Evolutionary conservation across 116 monocot genomes (phyloP), one percentile per base, ranked within the genome.

Genomic region (Iris pallida): DNA sequence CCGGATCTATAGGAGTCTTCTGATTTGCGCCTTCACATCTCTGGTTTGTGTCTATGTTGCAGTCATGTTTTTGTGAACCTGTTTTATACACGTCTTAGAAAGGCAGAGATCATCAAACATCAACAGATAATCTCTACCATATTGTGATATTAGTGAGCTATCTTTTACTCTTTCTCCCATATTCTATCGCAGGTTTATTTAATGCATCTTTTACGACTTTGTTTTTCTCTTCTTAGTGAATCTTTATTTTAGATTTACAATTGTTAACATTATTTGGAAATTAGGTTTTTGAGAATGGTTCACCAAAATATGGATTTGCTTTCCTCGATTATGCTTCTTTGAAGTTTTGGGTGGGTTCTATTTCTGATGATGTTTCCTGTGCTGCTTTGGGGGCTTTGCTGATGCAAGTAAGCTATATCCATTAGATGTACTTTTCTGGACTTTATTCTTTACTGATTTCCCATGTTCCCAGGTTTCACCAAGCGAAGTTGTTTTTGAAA

Each of bases 321-420:
- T 98, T 98, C 73, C 69, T 98, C n/a, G 97, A 98, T 73, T 82
- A 73, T 76, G 93, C 97, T 56, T 85, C 90, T 56, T 82, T 87
- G 53, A 90, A 88, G 60, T 73, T 98, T 70, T 98, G 93, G 93
- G 83, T 85, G 61, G 93, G 97, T 43, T 98, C 87, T 54, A 72
- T 98, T 14, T 59, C 65, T 71, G 93, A 98, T 65, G 89, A 96
- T 85, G 83, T 57, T 74, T 90, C 93, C 46, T 76, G 47, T 86
- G 72, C 97, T 44, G 69, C 83, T 41, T 81, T 98, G 75, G 97
- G 93, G 20, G 80, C 93, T 71, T 75, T 98, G 59, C 61, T 93
- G 77, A 78, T 98, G 79, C 97, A 93, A 82, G 97, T 98, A 81
- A 69, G 76, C 30, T 81, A 42, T 43, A 19, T 20, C 20, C 9